Percentiles rank a stretch among this genome's conserved stretches.
Evolutionary conservation across 2,329 filamentous ascomycete genomes (phyloP).

Genomic region (Biscogniauxia mediterranea): DNA sequence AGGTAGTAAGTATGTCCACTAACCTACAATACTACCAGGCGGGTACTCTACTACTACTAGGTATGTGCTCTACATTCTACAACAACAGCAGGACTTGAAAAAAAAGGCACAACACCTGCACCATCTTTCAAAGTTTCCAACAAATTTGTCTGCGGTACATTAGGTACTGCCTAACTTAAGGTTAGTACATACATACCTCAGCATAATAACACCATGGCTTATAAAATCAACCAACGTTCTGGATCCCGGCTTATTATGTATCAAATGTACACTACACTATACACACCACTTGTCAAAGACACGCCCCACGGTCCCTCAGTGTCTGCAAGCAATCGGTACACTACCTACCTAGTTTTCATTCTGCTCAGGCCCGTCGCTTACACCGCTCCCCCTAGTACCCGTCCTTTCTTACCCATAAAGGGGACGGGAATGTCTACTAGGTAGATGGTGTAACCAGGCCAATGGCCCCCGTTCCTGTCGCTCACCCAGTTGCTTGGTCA

Average conservation of each 20-base stretch:
- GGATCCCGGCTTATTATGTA: background rate
- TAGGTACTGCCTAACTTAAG: no score
- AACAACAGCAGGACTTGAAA: no score
- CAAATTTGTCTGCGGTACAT: no score
- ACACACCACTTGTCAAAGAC: background rate
- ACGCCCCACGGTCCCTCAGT: background rate
- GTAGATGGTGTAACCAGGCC: background rate
- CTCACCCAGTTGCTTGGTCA: background rate
- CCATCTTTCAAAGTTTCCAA: no score
- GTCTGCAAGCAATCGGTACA: background rate
- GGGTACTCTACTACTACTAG: no score
- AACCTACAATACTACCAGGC: no score
- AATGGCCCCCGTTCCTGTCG: background rate
- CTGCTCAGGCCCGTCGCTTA: background rate
- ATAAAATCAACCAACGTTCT: background rate
- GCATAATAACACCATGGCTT: background rate
- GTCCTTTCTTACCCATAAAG: background rate
- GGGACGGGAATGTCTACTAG: background rate
- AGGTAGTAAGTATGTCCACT: no score
- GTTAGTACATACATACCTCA: background rate
- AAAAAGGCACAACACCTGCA: no score
- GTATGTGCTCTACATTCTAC: no score
- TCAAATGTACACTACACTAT: no score
- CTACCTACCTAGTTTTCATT: background rate
- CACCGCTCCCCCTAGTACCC: background rate